Percentiles rank a stretch among this genome's conserved stretches.
Conservation (phyloP, 2,329 filamentous ascomycete species). For the Clathrospora elynae region DNA sequence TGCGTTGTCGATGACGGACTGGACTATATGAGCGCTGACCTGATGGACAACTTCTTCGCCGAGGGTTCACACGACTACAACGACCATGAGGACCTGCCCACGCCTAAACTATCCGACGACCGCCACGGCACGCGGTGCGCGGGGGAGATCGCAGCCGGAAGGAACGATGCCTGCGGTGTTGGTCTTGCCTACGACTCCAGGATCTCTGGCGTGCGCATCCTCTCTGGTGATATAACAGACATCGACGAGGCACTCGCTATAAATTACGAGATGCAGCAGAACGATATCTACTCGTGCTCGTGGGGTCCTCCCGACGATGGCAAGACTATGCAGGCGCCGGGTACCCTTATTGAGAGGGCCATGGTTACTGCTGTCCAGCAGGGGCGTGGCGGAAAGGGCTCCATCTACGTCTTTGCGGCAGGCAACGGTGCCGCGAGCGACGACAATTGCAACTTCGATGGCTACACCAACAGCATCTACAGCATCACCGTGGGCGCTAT, state of each 20-base stretch:
- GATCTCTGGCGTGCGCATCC: conserved; percentile 88
- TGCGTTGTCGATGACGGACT: conserved; percentile 96
- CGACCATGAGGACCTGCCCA: conserved; percentile 77
- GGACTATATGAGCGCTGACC: conserved; percentile 92
- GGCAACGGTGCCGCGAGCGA: conserved; percentile 86
- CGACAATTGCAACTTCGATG: conserved; percentile 99
- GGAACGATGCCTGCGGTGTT: conserved; percentile 92
- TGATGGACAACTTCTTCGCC: conserved; percentile 92
- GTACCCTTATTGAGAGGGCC: conserved; percentile 82
- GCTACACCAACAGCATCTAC: conserved; percentile 99
- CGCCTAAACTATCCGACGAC: conserved; percentile 82
- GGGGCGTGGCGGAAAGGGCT: conserved; percentile 80
- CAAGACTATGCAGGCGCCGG: conserved; percentile 89
- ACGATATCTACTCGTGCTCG: conserved; percentile 97
- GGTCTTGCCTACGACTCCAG: conserved; percentile 92
- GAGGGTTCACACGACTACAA: conserved; percentile 97
- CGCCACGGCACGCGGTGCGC: conserved; percentile 92
- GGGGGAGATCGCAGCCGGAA: conserved; percentile 90
- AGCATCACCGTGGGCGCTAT: conserved; percentile 96
- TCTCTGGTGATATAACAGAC: conserved; percentile 88
- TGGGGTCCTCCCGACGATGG: conserved; percentile 98
- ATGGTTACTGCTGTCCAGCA: conserved; percentile 93
- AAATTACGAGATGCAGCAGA: conserved; percentile 89
- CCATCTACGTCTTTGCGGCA: conserved; percentile 94
- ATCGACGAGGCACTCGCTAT: conserved; percentile 89